A percentile compares a stretch with the other conserved stretches of the same genome.
phyloP scores from a whole-genome alignment of 108 stramenopile species.

The Cafeteria roenbergensis region DNA sequence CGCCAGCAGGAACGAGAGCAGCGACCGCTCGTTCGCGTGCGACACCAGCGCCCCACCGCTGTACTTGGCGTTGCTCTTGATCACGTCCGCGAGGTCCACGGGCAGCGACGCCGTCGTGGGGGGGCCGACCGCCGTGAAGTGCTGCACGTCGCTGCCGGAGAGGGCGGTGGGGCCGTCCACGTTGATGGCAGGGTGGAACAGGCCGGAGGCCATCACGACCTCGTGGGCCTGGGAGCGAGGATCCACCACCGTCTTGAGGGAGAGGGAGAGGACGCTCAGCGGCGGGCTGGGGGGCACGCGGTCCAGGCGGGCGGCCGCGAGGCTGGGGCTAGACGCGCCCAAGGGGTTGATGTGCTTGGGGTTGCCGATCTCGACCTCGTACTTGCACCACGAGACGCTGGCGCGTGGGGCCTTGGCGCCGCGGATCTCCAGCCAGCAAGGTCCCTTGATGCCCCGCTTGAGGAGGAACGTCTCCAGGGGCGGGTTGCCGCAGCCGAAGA shows the following conservation, averaged over 20 bases:
- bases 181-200: conserved; percentile 67
- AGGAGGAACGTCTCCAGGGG: conserved; percentile 80
- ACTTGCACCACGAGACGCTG: conserved; percentile 67
- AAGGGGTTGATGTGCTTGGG: conserved; percentile 55
- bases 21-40: conserved; percentile 73
- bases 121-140: conserved; percentile 17
- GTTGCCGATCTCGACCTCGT: conserved; percentile 59
- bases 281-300: conserved; percentile 59
- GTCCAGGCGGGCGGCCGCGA: conserved; percentile 13
- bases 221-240: conserved; percentile 81
- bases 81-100: conserved; percentile 56
- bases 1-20: conserved; percentile 60
- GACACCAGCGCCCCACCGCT: not conserved
- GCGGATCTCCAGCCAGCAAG: conserved; percentile 82
- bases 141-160: conserved; percentile 17
- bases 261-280: conserved; percentile 65
- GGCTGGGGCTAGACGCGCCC: conserved; percentile 15
- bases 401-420: conserved; percentile 33
- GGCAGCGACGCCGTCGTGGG: conserved; percentile 52
- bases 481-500: conserved; percentile 68
- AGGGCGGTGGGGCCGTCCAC: conserved; percentile 56
- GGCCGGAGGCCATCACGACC: conserved; percentile 74
- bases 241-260: conserved; percentile 88
- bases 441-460: conserved; percentile 89
- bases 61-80: conserved; percentile 4